Conservation (phyloP, 768 basidiomycete species). For the Rhodotorula diobovata region DNA sequence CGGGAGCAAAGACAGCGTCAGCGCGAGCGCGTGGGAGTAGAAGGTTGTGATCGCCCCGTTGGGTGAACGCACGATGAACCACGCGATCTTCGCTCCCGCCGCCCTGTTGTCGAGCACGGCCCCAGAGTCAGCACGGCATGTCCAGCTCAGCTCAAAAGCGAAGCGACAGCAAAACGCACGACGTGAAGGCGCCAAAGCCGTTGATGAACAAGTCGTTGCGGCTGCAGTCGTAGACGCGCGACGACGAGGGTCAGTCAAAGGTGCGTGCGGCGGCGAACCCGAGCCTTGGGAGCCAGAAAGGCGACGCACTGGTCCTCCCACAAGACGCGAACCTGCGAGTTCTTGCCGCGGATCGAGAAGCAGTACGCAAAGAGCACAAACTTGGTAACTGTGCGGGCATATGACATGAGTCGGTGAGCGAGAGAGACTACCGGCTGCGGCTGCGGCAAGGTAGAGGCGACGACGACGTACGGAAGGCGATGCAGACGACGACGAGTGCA, state of each 20-base stretch:
- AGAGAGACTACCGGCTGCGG: no score
- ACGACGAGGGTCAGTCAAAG: conserved; percentile 54
- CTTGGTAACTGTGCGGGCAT: conserved; percentile 52
- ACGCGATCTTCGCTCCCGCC: conserved; percentile 50
- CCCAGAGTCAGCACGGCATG: no score
- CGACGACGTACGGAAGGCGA: conserved; percentile 65
- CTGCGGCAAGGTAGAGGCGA: neutral
- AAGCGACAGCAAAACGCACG: conserved; percentile 1
- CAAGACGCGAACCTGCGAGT: conserved; percentile 87
- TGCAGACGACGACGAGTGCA: conserved; percentile 73
- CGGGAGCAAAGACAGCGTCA: neutral
- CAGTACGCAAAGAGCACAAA: conserved; percentile 82
- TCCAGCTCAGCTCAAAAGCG: no score
- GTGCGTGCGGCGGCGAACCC: conserved; percentile 53
- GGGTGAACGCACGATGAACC: conserved; percentile 46
- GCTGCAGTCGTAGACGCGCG: conserved; percentile 1
- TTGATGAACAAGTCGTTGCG: conserved; percentile 29
- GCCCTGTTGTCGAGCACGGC: no score
- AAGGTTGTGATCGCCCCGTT: no score
- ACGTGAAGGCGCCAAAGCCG: conserved; percentile 49
- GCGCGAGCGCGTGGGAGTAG: conserved; percentile 51
- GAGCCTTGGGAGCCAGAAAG: conserved; percentile 46
- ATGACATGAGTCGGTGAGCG: neutral
- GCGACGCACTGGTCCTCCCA: conserved; percentile 97
- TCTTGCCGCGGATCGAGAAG: conserved; percentile 66